These are phyloP conservation scores for Trifolium dubium DNA, from an alignment of 306 rosid genomes.

Conservation along the genomic window DNA sequence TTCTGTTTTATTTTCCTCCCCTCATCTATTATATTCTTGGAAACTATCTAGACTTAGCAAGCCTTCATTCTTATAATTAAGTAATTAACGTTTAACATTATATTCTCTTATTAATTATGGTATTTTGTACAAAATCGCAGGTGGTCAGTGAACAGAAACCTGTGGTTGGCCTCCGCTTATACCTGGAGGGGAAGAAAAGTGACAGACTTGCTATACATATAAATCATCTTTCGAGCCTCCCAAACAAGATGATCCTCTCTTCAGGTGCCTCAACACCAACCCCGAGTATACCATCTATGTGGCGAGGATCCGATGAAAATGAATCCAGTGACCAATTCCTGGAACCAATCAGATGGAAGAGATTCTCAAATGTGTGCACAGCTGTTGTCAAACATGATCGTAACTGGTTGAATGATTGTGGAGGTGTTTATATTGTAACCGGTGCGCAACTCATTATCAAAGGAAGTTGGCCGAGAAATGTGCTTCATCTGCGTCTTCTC, in stretches of 20 bases:
- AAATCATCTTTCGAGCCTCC: conserved; percentile 89
- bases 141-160: conserved; percentile 82
- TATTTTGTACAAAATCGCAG: conserved; percentile 53
- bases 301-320: conserved; percentile 83
- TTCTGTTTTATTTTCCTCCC: conserved; percentile 9
- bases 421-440: conserved; percentile 83
- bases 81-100: not conserved
- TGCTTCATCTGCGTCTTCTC: conserved; percentile 86
- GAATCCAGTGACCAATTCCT: conserved; percentile 62
- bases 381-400: conserved; percentile 81
- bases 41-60: not conserved
- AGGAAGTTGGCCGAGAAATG: conserved; percentile 89
- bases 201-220: conserved; percentile 79
- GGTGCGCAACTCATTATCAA: conserved; percentile 86
- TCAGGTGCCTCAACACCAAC: conserved; percentile 45
- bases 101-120: conserved; percentile 32
- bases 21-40: conserved; percentile 3
- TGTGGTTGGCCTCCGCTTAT: conserved; percentile 87
- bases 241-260: conserved; percentile 67
- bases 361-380: conserved; percentile 86
- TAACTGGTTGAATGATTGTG: conserved; percentile 67
- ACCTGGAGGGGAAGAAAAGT: conserved; percentile 82
- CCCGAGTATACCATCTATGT: conserved; percentile 47
- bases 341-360: conserved; percentile 86
- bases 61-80: conserved; percentile 15